phyloP scores from a whole-genome alignment of 2,329 filamentous ascomycete genomes.

The Ophiosphaerella korrae region DNA sequence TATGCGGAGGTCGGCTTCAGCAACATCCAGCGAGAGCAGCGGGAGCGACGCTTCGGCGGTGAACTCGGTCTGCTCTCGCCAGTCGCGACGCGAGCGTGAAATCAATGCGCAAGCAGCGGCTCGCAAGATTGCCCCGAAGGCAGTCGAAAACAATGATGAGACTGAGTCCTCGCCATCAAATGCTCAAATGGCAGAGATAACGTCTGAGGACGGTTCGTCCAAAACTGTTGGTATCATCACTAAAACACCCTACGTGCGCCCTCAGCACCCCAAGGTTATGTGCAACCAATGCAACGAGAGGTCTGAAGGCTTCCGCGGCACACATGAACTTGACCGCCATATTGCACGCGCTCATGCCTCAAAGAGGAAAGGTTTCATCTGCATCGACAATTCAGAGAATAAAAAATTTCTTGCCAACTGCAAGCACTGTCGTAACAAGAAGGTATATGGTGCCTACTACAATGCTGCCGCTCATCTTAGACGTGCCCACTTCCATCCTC shows the following conservation, averaged over 20 bases:
- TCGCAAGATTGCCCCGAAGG: slow-evolving; percentile 57
- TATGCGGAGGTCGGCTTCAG: slow-evolving; percentile 58
- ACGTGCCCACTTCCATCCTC: slow-evolving; percentile 82
- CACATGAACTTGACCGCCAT: slow-evolving; percentile 70
- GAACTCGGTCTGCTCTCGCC: slow-evolving; percentile 53
- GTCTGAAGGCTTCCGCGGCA: slow-evolving; percentile 80
- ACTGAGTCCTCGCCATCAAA: slow-evolving; percentile 41
- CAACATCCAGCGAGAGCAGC: slow-evolving; percentile 36
- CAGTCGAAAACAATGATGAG: slow-evolving; percentile 34
- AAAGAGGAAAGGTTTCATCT: slow-evolving; percentile 66
- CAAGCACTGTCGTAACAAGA: slow-evolving; percentile 78
- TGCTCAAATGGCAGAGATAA: slow-evolving; percentile 58
- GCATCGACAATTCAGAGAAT: slow-evolving; percentile 63
- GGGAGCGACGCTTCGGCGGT: slow-evolving; percentile 53
- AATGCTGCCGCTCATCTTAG: slow-evolving; percentile 91
- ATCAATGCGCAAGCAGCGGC: slow-evolving; percentile 54
- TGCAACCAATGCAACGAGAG: slow-evolving; percentile 74
- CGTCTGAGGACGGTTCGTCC: slow-evolving; percentile 58
- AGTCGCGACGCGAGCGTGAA: slow-evolving; percentile 55
- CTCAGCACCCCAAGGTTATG: slow-evolving; percentile 71
- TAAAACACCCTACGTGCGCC: slow-evolving; percentile 65
- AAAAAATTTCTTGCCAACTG: slow-evolving; percentile 75
- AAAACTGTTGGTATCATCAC: slow-evolving; percentile 58
- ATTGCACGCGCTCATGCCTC: slow-evolving; percentile 68
- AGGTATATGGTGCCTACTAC: slow-evolving; percentile 89